Conservation (phyloP, 225 moss, liverwort and hornwort species). For the Bryum argenteum region DNA sequence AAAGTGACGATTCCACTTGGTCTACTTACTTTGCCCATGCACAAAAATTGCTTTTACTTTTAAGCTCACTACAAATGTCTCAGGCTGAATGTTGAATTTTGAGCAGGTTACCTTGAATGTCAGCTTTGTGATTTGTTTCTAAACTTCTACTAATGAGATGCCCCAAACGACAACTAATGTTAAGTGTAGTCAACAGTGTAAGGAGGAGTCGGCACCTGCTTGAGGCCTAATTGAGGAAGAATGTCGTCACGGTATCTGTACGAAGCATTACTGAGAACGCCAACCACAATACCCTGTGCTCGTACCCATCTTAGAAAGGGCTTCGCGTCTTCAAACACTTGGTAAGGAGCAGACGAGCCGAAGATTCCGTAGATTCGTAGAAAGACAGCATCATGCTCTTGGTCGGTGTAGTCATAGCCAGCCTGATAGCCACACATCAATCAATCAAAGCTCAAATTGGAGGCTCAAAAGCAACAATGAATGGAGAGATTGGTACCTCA, state of each 20-base stretch:
- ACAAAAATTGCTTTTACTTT: too few relatives aligned
- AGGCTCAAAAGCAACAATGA: background rate
- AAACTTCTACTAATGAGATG: too few relatives aligned
- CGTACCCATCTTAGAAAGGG: conserved; percentile 69
- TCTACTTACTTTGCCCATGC: too few relatives aligned
- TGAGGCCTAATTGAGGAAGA: conserved; percentile 59
- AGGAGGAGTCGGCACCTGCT: conserved; percentile 43
- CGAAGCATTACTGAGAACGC: conserved; percentile 63
- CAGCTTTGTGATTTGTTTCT: too few relatives aligned
- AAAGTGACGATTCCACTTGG: too few relatives aligned
- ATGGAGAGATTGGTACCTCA: conserved; percentile 47
- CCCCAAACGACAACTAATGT: background rate
- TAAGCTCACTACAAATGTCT: too few relatives aligned
- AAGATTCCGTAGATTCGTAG: conserved; percentile 75
- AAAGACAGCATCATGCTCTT: conserved; percentile 66
- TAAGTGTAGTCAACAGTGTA: background rate
- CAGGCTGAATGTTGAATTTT: too few relatives aligned
- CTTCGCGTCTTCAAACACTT: conserved; percentile 51
- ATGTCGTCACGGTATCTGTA: conserved; percentile 71
- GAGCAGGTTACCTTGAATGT: too few relatives aligned
- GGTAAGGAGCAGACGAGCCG: conserved; percentile 63
- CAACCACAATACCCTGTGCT: conserved; percentile 58
- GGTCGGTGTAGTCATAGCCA: conserved; percentile 70
- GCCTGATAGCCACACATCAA: conserved; percentile 60
- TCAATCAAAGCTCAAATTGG: conserved; percentile 24